Evolutionary conservation across 179 eudicot genomes (phyloP).

Genomic region (Beta lomatogona): DNA sequence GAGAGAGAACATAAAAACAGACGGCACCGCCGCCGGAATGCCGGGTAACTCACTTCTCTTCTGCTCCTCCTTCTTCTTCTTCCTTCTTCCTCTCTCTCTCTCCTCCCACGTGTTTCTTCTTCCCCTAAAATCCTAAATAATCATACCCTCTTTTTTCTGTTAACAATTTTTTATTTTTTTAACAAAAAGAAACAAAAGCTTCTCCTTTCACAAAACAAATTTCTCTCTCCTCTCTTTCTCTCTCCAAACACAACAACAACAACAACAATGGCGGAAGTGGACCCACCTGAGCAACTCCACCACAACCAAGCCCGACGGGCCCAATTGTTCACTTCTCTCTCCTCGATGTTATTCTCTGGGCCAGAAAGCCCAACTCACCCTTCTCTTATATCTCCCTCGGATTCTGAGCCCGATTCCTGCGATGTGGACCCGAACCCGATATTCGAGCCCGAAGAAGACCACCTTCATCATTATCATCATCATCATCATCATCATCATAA

Average conservation of each 20-base stretch:
- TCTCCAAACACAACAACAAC: no score
- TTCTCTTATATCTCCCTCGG: constrained; percentile 15
- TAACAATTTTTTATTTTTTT: neutral
- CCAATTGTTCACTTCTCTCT: constrained; percentile 14
- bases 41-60: neutral
- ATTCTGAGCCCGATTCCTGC: constrained; percentile 20
- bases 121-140: neutral
- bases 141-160: neutral
- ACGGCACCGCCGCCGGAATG: constrained; percentile 24
- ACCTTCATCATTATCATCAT: neutral
- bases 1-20: neutral
- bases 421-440: constrained; percentile 19
- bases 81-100: neutral
- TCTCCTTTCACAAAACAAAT: neutral
- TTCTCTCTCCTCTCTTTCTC: neutral
- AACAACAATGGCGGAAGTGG: constrained; percentile 22
- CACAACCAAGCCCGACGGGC: neutral
- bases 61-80: neutral
- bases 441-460: neutral
- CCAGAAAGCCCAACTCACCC: constrained; percentile 14
- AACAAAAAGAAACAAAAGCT: neutral
- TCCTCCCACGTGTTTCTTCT: neutral
- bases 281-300: constrained; percentile 15
- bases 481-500: constrained; percentile 2
- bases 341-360: constrained; percentile 1